A percentile compares a stretch with the other conserved stretches of the same genome.
Conservation (phyloP, 163 green algal genomes). For the Scenedesmus sp. region DNA sequence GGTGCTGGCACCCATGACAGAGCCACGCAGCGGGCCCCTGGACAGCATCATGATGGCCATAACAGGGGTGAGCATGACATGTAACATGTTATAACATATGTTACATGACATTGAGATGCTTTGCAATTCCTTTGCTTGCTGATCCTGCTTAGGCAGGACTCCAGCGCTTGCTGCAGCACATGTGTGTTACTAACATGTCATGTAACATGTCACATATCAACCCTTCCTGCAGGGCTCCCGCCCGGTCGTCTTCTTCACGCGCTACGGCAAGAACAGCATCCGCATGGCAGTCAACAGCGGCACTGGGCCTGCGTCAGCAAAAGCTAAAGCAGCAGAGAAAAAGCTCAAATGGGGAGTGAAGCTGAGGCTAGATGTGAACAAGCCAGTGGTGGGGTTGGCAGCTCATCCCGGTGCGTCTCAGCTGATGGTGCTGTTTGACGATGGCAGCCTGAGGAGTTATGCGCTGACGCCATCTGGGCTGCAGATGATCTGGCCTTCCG, state of each 20-base stretch:
- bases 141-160: not conserved
- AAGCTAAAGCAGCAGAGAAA: constrained; percentile 14
- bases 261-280: constrained; percentile 62
- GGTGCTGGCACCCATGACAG: constrained; percentile 51
- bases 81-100: not conserved
- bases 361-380: constrained; percentile 77
- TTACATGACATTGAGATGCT: not conserved
- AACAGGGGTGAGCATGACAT: constrained; percentile 12
- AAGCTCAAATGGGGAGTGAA: constrained; percentile 65
- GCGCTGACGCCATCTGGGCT: constrained; percentile 54
- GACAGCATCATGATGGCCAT: constrained; percentile 39
- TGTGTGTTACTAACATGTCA: not conserved
- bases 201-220: not conserved
- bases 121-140: not conserved
- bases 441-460: constrained; percentile 74
- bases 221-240: constrained; percentile 55
- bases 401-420: constrained; percentile 58
- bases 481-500: constrained; percentile 37
- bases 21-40: constrained; percentile 51
- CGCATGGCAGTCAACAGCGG: constrained; percentile 55
- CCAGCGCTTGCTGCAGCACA: not conserved
- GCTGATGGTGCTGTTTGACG: constrained; percentile 70
- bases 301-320: not conserved
- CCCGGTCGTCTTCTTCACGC: constrained; percentile 70
- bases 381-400: constrained; percentile 74